phyloP scores from a whole-genome alignment of 148 eudicot species.

The Selenicereus undatus region DNA sequence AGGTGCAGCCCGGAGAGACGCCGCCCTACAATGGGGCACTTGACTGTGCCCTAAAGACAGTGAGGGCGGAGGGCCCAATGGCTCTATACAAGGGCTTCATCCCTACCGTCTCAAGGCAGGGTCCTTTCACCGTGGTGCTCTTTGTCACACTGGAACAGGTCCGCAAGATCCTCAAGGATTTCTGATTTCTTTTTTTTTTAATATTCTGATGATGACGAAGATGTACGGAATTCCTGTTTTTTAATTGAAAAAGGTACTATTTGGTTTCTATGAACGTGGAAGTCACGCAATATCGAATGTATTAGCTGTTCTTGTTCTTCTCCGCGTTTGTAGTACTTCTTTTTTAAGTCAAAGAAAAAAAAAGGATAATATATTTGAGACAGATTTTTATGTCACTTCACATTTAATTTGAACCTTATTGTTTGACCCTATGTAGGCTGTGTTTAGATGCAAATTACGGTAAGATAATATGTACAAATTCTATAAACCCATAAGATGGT shows the following conservation, averaged over 20 bases:
- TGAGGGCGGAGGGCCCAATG: conserved; percentile 58
- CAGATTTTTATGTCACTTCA: too few relatives aligned
- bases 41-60: conserved; percentile 74
- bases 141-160: conserved; percentile 89
- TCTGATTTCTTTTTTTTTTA: conserved; percentile 26
- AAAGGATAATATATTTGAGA: too few relatives aligned
- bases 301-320: background rate
- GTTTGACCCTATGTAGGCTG: too few relatives aligned
- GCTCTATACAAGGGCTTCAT: conserved; percentile 81
- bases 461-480: too few relatives aligned
- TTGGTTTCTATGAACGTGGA: background rate
- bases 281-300: background rate
- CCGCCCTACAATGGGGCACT: conserved; percentile 68
- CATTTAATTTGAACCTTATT: too few relatives aligned
- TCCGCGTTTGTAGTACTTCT: background rate
- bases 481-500: too few relatives aligned
- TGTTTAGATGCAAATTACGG: too few relatives aligned
- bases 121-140: conserved; percentile 82
- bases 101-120: conserved; percentile 86
- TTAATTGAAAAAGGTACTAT: background rate
- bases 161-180: conserved; percentile 66
- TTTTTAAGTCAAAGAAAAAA: background rate
- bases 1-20: conserved; percentile 44
- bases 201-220: conserved; percentile 15
- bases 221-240: background rate